A percentile compares a stretch with the other conserved stretches of the same genome.
Evolutionary conservation across 805 yeast genomes (phyloP).

Genomic region (Isabelozyma gotoi): DNA sequence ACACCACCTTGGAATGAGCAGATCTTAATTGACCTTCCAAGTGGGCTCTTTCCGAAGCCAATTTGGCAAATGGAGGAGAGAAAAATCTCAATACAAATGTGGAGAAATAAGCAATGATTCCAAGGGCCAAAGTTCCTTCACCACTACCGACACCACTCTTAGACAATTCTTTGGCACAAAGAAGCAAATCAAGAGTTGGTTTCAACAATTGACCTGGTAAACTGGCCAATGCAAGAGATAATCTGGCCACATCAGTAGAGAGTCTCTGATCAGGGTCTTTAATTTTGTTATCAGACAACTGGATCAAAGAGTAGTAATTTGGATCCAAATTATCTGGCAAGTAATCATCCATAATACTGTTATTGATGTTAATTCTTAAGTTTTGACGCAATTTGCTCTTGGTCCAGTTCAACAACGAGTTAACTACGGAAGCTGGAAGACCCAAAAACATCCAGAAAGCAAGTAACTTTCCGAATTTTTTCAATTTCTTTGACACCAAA

Average conservation of each 20-base stretch:
- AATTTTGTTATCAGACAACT: conserved; percentile 50
- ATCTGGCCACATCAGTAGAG: conserved; percentile 74
- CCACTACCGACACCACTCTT: conserved; percentile 66
- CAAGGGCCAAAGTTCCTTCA: conserved; percentile 77
- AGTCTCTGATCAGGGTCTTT: conserved; percentile 81
- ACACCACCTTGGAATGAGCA: conserved; percentile 76
- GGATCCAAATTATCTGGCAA: conserved; percentile 68
- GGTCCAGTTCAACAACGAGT: conserved; percentile 64
- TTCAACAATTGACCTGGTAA: conserved; percentile 82
- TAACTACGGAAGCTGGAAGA: conserved; percentile 79
- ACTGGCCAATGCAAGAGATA: conserved; percentile 67
- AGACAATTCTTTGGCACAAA: conserved; percentile 78
- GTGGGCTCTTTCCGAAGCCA: conserved; percentile 72
- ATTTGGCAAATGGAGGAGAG: conserved; percentile 87
- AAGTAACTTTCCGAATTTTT: conserved; percentile 60
- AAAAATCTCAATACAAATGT: conserved; percentile 69
- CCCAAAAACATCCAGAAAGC: conserved; percentile 82
- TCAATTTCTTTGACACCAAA: conserved; percentile 68
- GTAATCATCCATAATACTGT: conserved; percentile 64
- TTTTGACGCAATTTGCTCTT: conserved; percentile 56
- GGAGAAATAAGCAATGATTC: conserved; percentile 77
- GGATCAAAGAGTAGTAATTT: conserved; percentile 71
- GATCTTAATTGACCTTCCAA: conserved; percentile 84
- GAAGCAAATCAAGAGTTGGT: conserved; percentile 74
- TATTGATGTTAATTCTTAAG: conserved; percentile 65